Evolutionary conservation across 805 yeast genomes (phyloP).

Genomic region (Allodekkera sacchari): DNA sequence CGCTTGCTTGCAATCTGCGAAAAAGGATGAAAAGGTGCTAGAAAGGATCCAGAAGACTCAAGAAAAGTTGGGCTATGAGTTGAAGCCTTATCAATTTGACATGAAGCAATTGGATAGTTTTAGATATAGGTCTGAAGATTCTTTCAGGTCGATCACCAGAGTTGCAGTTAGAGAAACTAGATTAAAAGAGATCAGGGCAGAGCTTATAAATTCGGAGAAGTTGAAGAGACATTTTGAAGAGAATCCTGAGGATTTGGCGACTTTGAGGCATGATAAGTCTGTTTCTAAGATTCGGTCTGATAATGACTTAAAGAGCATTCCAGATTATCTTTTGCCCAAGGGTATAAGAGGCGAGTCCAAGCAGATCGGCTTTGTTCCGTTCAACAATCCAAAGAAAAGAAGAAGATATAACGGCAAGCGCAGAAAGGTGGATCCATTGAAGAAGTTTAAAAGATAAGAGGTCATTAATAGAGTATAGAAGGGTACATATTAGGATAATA

Average conservation of each 20-base stretch:
- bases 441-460: no score
- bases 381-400: constrained; percentile 39
- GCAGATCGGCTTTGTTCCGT: constrained; percentile 65
- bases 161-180: constrained; percentile 91
- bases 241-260: constrained; percentile 87
- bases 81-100: constrained; percentile 86
- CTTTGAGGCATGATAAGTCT: constrained; percentile 87
- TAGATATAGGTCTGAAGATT: constrained; percentile 95
- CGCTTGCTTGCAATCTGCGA: constrained; percentile 62
- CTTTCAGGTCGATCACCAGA: constrained; percentile 88
- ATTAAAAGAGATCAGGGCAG: constrained; percentile 78
- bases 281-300: constrained; percentile 77
- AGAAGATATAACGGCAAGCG: constrained; percentile 24
- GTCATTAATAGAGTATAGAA: no score
- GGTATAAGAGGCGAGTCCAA: constrained; percentile 52
- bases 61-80: constrained; percentile 58
- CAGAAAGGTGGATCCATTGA: constrained; percentile 44
- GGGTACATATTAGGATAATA: no score
- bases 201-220: constrained; percentile 80
- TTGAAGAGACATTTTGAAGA: constrained; percentile 93
- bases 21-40: constrained; percentile 80
- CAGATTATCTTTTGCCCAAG: constrained; percentile 83
- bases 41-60: constrained; percentile 72
- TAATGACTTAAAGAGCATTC: constrained; percentile 82
- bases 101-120: constrained; percentile 89